Evolutionary conservation across 148 eudicot genomes (phyloP), one percentile per base, ranked within the genome.

Genomic region (Vaccinium corymbosum): DNA sequence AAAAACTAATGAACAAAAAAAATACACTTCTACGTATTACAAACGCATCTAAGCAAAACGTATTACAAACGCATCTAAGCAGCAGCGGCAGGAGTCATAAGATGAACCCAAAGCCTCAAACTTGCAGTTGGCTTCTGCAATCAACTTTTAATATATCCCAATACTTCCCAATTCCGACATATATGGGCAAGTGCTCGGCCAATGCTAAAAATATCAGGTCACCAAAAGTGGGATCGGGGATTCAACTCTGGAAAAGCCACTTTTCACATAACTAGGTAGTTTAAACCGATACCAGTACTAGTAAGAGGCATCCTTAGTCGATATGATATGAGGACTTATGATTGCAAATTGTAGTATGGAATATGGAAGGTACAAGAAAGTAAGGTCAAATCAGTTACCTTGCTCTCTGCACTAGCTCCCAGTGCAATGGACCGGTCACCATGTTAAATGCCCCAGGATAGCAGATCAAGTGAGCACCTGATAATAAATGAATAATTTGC

Each of bases 361-460:
- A 0, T 68, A 68, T 27, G 73, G 73, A 27, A 27, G 17, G 17
- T 27, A 68, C 73, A 25, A 68, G 73, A 32, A 32, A 32, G 35
- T 32, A 32, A 32, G 42, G 73, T 27, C 42, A 68, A 12, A 68
- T 68, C 17, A 68, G 73, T 68, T 83, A 94, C 99, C 99, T 94
- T 73, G 98, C 99, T 90, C 93, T 91, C 86, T 97, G 99, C 85
- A 95, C 89, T 86, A 97, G 86, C 89, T 97, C 99, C 99, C 99
- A 97, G 83, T 95, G 99, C 88, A 97, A 78, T 35, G 99, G 99
- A 84, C 99, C 99, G 56, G 99, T 97, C 42, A 95, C 93, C 99
- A 92, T 97, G 90, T 97, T 97, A 88, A 97, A 97, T 80, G 98
- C 99, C 83, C 99, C 99, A 76, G 99, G 99, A 87, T 97, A 97